Evolutionary conservation across 2,329 filamentous ascomycete species (phyloP).

Genomic region (Berkeleyomyces basicola): DNA sequence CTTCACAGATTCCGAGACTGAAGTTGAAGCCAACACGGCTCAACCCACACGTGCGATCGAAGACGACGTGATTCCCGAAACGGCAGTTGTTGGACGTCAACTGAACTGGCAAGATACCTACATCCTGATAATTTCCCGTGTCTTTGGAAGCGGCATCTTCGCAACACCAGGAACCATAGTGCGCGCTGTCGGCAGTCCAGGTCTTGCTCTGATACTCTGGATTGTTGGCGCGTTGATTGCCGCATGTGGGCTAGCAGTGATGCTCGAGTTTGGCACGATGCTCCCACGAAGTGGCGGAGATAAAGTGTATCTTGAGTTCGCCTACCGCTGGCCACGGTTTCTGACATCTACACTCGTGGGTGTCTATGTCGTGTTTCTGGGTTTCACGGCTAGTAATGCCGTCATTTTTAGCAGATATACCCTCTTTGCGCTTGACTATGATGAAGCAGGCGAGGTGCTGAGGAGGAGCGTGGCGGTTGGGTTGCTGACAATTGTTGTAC

Average conservation of each 20-base stretch:
- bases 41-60: constrained; percentile 24
- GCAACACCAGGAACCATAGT: constrained; percentile 54
- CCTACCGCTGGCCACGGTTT: constrained; percentile 45
- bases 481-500: constrained; percentile 38
- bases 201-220: constrained; percentile 47
- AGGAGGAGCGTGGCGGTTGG: constrained; percentile 40
- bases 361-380: constrained; percentile 44
- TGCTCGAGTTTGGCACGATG: constrained; percentile 55
- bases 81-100: constrained; percentile 38
- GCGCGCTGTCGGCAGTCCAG: constrained; percentile 47
- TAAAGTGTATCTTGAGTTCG: constrained; percentile 57
- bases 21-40: too few relatives aligned
- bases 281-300: constrained; percentile 50
- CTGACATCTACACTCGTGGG: constrained; percentile 48
- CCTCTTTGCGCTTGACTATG: constrained; percentile 37
- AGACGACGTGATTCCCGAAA: constrained; percentile 42
- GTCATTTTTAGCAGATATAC: constrained; percentile 52
- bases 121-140: constrained; percentile 50
- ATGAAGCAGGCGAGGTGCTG: constrained; percentile 26
- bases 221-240: constrained; percentile 43
- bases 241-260: constrained; percentile 42
- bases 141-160: constrained; percentile 57
- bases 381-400: constrained; percentile 54
- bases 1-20: neutral
- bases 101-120: constrained; percentile 48